Conservation (phyloP, 441 rosid genomes). For the Croton setiger region DNA sequence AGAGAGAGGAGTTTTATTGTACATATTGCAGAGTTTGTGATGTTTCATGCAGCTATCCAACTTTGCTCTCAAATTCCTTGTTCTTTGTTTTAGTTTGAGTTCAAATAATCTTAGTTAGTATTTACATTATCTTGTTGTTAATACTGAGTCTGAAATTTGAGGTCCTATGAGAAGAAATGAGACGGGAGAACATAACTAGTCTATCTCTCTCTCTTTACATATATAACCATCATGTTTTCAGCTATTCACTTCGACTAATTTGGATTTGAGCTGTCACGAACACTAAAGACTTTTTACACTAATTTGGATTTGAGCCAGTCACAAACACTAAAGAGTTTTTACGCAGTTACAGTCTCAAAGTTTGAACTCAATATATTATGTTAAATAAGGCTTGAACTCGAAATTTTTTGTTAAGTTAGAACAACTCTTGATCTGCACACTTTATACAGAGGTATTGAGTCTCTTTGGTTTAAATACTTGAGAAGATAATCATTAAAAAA, state of each 20-base stretch:
- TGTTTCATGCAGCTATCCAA: conserved; percentile 17
- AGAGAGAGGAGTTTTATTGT: conserved; percentile 7
- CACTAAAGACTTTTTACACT: too few relatives aligned
- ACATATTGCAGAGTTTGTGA: conserved; percentile 20
- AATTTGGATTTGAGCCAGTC: too few relatives aligned
- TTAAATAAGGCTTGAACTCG: too few relatives aligned
- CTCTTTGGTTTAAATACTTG: background rate
- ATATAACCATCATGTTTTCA: background rate
- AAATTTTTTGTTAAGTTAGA: too few relatives aligned
- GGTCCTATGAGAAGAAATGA: background rate
- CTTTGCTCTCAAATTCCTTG: conserved; percentile 15
- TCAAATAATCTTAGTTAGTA: background rate
- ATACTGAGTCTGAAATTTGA: background rate
- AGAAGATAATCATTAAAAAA: too few relatives aligned
- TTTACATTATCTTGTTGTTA: background rate
- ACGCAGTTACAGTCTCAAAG: too few relatives aligned
- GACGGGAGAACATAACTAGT: background rate
- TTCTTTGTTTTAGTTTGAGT: background rate
- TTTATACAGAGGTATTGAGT: too few relatives aligned
- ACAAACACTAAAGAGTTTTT: too few relatives aligned
- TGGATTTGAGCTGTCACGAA: too few relatives aligned
- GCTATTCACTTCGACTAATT: too few relatives aligned
- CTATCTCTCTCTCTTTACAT: background rate
- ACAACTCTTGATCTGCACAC: too few relatives aligned
- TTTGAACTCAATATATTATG: too few relatives aligned